These are phyloP conservation scores for Paralagenidium karlingii DNA, from an alignment of 352 stramenopile species.

Conservation along the genomic window DNA sequence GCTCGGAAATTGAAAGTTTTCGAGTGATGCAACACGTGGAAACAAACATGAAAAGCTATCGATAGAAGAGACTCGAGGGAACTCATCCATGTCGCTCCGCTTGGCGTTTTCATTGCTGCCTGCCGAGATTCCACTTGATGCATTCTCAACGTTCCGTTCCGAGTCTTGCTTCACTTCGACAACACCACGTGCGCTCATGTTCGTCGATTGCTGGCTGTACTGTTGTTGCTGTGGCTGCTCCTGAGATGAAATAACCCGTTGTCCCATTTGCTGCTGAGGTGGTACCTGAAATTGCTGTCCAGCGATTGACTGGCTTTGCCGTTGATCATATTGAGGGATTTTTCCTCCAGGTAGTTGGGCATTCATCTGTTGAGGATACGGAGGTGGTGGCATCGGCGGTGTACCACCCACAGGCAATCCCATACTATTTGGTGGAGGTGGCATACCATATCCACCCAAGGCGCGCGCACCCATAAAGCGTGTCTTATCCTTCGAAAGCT, in stretches of 20 bases:
- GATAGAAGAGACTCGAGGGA: slow-evolving; percentile 69
- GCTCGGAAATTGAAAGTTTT: slow-evolving; percentile 51
- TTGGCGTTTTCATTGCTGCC: background rate
- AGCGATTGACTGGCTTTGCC: too few species aligned
- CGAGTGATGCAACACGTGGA: slow-evolving; percentile 66
- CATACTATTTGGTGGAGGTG: too few species aligned
- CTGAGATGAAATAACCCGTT: slow-evolving; percentile 2
- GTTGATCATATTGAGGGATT: background rate
- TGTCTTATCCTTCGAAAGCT: slow-evolving; percentile 63
- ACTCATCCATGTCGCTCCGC: slow-evolving; percentile 10
- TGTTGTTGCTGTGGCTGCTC: background rate
- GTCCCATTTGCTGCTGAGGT: background rate
- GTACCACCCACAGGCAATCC: background rate
- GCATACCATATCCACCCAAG: slow-evolving; percentile 8
- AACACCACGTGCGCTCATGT: background rate
- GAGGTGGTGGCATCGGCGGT: background rate
- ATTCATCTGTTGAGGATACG: background rate
- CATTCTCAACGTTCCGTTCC: background rate
- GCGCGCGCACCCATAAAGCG: slow-evolving; percentile 11
- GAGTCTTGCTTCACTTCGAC: background rate
- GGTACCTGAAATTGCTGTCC: background rate
- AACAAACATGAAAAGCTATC: slow-evolving; percentile 79
- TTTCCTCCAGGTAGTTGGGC: background rate
- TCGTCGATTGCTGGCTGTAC: background rate
- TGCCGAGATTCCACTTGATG: background rate